phyloP scores from a whole-genome alignment of 495 filamentous ascomycete genomes.

The Entonaema liquescens region DNA sequence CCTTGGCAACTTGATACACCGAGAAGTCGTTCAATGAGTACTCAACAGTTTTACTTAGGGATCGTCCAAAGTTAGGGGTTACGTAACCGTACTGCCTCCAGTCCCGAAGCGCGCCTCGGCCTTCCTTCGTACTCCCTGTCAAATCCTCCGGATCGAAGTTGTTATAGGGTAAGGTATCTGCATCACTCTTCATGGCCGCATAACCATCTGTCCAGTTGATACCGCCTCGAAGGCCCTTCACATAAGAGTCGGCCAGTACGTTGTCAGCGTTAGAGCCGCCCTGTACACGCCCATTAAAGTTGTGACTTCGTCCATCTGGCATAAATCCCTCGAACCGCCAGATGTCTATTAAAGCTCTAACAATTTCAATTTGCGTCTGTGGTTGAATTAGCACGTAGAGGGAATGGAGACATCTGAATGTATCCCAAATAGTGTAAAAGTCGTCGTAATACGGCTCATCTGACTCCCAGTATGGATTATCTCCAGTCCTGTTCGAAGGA shows the following conservation, averaged over 20 bases:
- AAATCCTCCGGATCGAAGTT: conserved; percentile 65
- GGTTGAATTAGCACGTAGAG: conserved; percentile 72
- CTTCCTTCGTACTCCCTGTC: conserved; percentile 70
- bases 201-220: conserved; percentile 75
- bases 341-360: conserved; percentile 73
- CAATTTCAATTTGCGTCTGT: conserved; percentile 66
- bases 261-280: conserved; percentile 77
- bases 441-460: conserved; percentile 69
- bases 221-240: conserved; percentile 67
- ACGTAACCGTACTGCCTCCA: conserved; percentile 71
- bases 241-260: conserved; percentile 74
- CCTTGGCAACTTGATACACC: conserved; percentile 63
- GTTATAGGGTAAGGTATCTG: conserved; percentile 65
- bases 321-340: conserved; percentile 71
- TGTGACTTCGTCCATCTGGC: conserved; percentile 67
- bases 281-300: conserved; percentile 72
- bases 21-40: conserved; percentile 74
- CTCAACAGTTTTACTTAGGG: conserved; percentile 70
- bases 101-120: conserved; percentile 72
- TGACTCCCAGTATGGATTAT: conserved; percentile 72
- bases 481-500: conserved; percentile 72
- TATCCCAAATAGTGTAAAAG: conserved; percentile 62
- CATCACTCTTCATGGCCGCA: conserved; percentile 70
- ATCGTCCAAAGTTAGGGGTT: conserved; percentile 63
- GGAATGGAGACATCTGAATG: conserved; percentile 67